Conservation (phyloP, 306 rosid genomes). For the Crotalaria pallida region DNA sequence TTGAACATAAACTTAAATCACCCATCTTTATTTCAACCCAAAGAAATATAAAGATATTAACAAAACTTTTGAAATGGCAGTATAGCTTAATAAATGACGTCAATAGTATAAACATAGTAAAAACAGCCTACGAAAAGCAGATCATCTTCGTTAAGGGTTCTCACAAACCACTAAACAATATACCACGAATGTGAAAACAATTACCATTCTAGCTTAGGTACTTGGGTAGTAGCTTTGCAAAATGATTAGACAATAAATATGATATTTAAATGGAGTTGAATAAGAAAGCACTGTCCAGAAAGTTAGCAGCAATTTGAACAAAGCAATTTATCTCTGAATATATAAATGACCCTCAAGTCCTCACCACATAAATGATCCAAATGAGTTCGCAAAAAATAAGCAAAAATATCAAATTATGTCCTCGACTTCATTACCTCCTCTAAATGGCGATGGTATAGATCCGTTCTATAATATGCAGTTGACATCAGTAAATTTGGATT, state of each 20-base stretch:
- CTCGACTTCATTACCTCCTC: conserved; percentile 58
- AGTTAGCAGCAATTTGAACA: neutral
- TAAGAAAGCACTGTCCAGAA: neutral
- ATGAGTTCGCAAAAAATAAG: neutral
- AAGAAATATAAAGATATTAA: neutral
- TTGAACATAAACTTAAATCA: neutral
- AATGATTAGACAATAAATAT: neutral
- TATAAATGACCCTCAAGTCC: neutral
- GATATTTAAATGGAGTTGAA: neutral
- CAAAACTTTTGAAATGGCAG: neutral
- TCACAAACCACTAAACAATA: neutral
- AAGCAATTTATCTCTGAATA: neutral
- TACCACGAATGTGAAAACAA: neutral
- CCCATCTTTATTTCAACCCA: neutral
- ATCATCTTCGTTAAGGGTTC: neutral
- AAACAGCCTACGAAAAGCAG: neutral
- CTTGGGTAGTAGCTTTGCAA: neutral
- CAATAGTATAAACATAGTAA: neutral
- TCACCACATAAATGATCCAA: neutral
- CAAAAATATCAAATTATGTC: conserved; percentile 11
- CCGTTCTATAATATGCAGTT: conserved; percentile 76
- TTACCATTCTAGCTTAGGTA: neutral
- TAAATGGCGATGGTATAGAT: conserved; percentile 66
- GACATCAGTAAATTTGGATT: conserved; percentile 88
- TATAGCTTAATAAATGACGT: neutral